These are phyloP conservation scores for Fusarium pseudograminearum DNA, from an alignment of 2,329 filamentous ascomycete species.

Conservation along the genomic window DNA sequence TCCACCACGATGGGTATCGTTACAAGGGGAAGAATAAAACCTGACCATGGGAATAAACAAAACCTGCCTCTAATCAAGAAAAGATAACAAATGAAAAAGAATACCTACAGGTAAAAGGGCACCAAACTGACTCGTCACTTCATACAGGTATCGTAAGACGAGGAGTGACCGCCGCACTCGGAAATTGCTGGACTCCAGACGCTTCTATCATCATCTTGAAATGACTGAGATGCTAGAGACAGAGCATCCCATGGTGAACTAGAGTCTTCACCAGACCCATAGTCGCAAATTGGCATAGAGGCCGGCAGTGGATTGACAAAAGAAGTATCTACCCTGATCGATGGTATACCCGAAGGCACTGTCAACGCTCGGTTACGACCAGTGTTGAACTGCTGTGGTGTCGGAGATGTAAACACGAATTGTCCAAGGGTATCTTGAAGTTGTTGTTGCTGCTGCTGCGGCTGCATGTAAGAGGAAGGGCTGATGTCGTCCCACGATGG, in stretches of 20 bases:
- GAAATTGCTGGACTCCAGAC: constrained; percentile 31
- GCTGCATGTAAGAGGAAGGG: constrained; percentile 11
- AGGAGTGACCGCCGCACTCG: constrained; percentile 20
- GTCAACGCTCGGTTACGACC: constrained; percentile 17
- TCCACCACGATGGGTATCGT: constrained; percentile 12
- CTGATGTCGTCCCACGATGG: constrained; percentile 4
- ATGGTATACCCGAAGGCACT: constrained; percentile 14
- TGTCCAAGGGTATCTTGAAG: constrained; percentile 1
- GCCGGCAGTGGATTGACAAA: constrained; percentile 15
- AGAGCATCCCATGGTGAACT: constrained; percentile 31
- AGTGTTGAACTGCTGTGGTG: constrained; percentile 7
- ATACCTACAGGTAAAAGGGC: neutral
- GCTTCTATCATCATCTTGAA: constrained; percentile 29
- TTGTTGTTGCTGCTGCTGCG: constrained; percentile 1
- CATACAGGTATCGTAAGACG: constrained; percentile 26
- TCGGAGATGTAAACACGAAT: constrained; percentile 8
- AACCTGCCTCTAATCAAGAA: neutral
- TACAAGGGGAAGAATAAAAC: constrained; percentile 3
- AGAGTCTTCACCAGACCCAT: constrained; percentile 34
- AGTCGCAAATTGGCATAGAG: constrained; percentile 16
- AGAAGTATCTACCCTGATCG: constrained; percentile 27
- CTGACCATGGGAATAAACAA: neutral
- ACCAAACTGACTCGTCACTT: constrained; percentile 9
- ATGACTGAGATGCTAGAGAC: constrained; percentile 27
- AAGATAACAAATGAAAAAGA: neutral